Conservation (phyloP, 768 basidiomycete genomes). For the Psilocybe cyanescens region DNA sequence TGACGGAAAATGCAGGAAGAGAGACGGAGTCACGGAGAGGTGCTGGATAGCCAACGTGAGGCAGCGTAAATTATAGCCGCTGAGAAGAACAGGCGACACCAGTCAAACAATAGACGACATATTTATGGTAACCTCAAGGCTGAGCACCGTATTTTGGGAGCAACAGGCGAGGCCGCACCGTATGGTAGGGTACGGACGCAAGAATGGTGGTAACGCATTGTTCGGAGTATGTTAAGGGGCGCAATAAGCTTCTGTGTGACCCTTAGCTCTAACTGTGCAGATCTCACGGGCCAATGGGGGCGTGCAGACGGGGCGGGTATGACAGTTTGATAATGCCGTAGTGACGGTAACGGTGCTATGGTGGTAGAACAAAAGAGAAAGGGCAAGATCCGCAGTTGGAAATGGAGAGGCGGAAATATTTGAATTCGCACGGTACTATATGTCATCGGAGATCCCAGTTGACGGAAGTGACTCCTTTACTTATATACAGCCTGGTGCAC, state of each 20-base stretch:
- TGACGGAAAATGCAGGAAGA: too few relatives aligned
- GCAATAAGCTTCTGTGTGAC: neutral
- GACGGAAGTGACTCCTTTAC: constrained; percentile 22
- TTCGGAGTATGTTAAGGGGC: neutral
- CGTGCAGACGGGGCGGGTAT: too few relatives aligned
- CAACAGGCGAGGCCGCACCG: too few relatives aligned
- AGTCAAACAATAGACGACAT: too few relatives aligned
- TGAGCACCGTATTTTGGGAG: too few relatives aligned
- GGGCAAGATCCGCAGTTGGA: constrained; percentile 8
- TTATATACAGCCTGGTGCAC: constrained; percentile 21
- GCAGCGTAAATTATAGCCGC: too few relatives aligned
- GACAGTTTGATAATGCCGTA: neutral
- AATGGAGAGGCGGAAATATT: constrained; percentile 10
- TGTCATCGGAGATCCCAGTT: constrained; percentile 16
- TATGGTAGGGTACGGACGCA: too few relatives aligned
- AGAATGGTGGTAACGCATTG: neutral
- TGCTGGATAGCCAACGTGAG: too few relatives aligned
- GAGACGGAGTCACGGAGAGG: too few relatives aligned
- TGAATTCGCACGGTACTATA: constrained; percentile 19
- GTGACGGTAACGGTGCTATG: neutral
- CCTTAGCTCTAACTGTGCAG: neutral
- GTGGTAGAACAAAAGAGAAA: constrained; percentile 9
- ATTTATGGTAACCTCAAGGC: neutral
- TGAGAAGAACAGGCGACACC: too few relatives aligned
- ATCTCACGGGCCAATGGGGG: too few relatives aligned